Base-by-base conservation (phyloP, 108 stramenopile genomes). In the Epipyxis sp. region DNA sequence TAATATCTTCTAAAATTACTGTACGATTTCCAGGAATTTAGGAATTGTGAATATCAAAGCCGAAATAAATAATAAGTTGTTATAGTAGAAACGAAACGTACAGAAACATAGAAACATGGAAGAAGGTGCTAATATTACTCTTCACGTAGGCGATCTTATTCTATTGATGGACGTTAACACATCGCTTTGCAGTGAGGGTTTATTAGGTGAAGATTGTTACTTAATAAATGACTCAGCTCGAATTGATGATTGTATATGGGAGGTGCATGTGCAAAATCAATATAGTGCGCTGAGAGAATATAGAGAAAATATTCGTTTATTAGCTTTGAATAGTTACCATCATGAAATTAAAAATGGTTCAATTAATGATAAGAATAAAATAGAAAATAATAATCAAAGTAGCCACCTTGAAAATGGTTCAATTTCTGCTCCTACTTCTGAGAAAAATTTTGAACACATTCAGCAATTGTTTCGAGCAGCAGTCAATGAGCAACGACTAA, bases 201-300 rank as follows among this genome's bases (percentile, higher is more conserved):
- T 74, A 29, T 25, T 74, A 3, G 42, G 34, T 39, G 34, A 74
- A 10, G 71, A 74, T 37, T 74, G 44, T 46, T 74, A 27, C 25
- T 10, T 74, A 10, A 39, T 37, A 3, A 27, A 27, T 29, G 32
- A 74, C 3, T 3, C 71, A 3, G 46, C 40, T 13, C 3, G 27
- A 3, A 43, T 74, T 39, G 71, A 74, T 20, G 25, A 39, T 32
- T 74, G 71, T 32, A 46, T 74, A 27, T 74, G 71, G 71, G 13
- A 74, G 43, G 34, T 74, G 6, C 44, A 46, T 74, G 71, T 74
- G 25, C 71, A 74, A 42, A 74, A 74, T 39, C 71, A 74, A 74
- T 74, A 74, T 42, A 74, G 50, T 74, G 71, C 71, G 3, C 10
- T 32, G 16, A 13, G 50, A 30, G 71, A 74, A 32, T 74, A 74